Evolutionary conservation across 2,329 filamentous ascomycete species (phyloP), one percentile per base, ranked within the genome.

Genomic region (Talaromyces sp.): DNA sequence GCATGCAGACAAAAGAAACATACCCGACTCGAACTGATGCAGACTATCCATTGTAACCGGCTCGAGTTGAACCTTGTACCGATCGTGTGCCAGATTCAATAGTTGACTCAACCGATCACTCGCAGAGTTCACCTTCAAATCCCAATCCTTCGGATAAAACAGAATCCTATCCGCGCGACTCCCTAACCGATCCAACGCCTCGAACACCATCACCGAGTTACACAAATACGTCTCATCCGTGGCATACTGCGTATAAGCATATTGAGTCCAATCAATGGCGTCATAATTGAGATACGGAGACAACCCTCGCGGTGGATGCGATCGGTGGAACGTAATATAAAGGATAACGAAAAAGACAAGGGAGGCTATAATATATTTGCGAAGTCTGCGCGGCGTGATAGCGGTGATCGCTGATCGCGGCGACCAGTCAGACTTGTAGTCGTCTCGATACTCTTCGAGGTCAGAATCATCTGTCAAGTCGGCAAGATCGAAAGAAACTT

Each of bases 41-140:
- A 65, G 43, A 22, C 22, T 65, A 24, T 65, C 60, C 11, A 65
- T 47, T 4, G 41, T 35, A 47, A 84, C 76, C 13, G 84, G 83
- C 60, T 81, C 74, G 50, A 86, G 71, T 63, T 82, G 78, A 39
- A 82, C 84, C 9, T 81, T 78, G 72, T 84, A 86, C 22, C 76
- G 72, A 62, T 82, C 77, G 67, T 77, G 76, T 24, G 84, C 85
- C 68, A 82, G 67, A 6, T 78, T 69, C 14, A 86, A 72, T 66
- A 86, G 71, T 67, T 82, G 80, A 65, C 81, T 81, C 43, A 74
- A 70, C 16, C 76, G 73, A 66, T 76, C 75, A 37, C 64, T 66
- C 16, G 70, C 68, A 57, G 68, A 68, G 11, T 74, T 71, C 3
- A 77, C 68, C 4, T 71, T 56, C 48, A 76, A 67, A 67, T 78